phyloP scores from a whole-genome alignment of 106 monocot genomes.

The Cymbidium sinense region DNA sequence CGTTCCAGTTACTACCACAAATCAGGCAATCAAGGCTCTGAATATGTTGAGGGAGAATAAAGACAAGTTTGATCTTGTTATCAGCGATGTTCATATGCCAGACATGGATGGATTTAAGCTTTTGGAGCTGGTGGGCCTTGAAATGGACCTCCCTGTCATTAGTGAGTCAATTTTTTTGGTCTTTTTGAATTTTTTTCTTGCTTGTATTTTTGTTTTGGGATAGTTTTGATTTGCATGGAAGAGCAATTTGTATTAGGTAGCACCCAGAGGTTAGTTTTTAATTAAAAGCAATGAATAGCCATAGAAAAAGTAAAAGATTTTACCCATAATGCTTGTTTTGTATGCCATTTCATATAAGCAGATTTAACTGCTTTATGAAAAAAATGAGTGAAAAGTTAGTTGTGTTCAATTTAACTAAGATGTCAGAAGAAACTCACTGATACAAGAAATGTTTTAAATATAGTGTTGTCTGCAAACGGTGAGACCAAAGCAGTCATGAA shows the following conservation, averaged over 20 bases:
- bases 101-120: slow-evolving; percentile 53
- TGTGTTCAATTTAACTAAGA: neutral
- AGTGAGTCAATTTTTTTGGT: slow-evolving; percentile 18
- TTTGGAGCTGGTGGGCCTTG: slow-evolving; percentile 46
- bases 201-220: neutral
- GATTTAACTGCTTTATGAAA: neutral
- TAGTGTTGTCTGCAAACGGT: slow-evolving; percentile 42
- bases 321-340: neutral
- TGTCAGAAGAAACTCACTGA: neutral
- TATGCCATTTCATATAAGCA: neutral
- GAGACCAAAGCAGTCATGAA: slow-evolving; percentile 43
- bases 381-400: neutral
- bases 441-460: neutral
- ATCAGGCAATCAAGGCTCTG: slow-evolving; percentile 23
- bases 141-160: slow-evolving; percentile 55
- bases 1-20: slow-evolving; percentile 28
- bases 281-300: neutral
- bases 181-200: neutral
- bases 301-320: neutral
- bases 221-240: neutral
- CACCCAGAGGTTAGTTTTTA: neutral
- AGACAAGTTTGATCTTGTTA: slow-evolving; percentile 44
- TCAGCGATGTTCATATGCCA: slow-evolving; percentile 58
- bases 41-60: slow-evolving; percentile 41
- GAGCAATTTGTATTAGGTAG: neutral